Evolutionary conservation across 345 rosid genomes (phyloP).

Genomic region (Physaria fendleri): DNA sequence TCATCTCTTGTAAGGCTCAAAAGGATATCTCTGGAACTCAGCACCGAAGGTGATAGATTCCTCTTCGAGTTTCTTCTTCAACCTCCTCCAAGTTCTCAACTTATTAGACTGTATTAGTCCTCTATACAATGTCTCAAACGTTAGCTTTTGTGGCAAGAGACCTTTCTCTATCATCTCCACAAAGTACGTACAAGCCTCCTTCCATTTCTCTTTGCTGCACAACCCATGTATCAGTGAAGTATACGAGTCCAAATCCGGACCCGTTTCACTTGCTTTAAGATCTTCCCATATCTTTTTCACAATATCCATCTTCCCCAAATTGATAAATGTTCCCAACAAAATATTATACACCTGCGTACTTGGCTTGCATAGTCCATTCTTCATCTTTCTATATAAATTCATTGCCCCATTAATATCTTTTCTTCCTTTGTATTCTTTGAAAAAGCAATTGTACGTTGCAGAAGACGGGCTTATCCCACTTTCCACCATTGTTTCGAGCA

Average conservation of each 20-base stretch:
- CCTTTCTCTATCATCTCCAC: conserved; percentile 94
- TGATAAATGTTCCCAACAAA: conserved; percentile 54
- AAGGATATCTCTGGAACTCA: conserved; percentile 59
- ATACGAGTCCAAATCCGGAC: conserved; percentile 81
- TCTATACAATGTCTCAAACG: conserved; percentile 71
- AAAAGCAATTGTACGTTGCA: conserved; percentile 71
- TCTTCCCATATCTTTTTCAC: conserved; percentile 72
- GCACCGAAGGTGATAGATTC: conserved; percentile 68
- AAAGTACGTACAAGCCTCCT: conserved; percentile 63
- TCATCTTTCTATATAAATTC: conserved; percentile 69
- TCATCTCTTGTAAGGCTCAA: conserved; percentile 66
- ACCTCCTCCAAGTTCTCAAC: conserved; percentile 87
- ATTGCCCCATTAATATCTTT: conserved; percentile 55
- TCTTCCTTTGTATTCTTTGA: conserved; percentile 81
- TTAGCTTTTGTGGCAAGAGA: conserved; percentile 73
- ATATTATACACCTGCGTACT: conserved; percentile 57
- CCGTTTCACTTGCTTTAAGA: conserved; percentile 38
- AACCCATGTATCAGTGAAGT: conserved; percentile 62
- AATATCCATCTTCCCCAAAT: conserved; percentile 45
- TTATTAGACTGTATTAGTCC: conserved; percentile 82
- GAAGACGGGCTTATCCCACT: conserved; percentile 56
- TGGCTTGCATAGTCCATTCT: conserved; percentile 35
- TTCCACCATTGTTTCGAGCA: conserved; percentile 62
- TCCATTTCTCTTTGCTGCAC: conserved; percentile 64
- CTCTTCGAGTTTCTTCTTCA: conserved; percentile 80